Evolutionary conservation across 345 rosid species (phyloP).

Genomic region (Eucalyptus pauciflora): DNA sequence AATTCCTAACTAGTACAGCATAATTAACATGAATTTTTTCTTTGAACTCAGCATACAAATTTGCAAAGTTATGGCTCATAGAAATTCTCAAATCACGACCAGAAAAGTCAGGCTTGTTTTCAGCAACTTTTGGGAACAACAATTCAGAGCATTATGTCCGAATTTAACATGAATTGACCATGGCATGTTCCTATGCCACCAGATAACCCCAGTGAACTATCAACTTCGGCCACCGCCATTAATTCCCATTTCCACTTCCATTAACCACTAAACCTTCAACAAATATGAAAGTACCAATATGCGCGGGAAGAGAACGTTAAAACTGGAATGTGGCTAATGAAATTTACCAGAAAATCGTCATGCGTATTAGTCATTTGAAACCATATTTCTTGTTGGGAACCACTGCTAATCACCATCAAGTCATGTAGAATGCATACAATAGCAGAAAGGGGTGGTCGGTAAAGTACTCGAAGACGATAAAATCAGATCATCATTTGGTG

Average conservation of each 20-base stretch:
- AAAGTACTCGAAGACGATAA: background rate
- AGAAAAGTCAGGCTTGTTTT: too few relatives aligned
- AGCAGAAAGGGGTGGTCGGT: background rate
- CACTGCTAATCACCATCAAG: background rate
- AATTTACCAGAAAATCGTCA: fast-evolving
- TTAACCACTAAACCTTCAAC: fast-evolving
- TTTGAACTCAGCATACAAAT: too few relatives aligned
- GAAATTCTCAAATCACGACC: too few relatives aligned
- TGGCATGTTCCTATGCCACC: too few relatives aligned
- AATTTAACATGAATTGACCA: too few relatives aligned
- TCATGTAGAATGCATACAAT: background rate
- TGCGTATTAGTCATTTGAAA: background rate
- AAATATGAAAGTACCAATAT: background rate
- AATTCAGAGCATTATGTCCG: fast-evolving
- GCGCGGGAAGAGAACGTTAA: fast-evolving
- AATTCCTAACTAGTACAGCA: too few relatives aligned
- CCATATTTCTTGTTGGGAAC: background rate
- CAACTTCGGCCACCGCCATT: fast-evolving
- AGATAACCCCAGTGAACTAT: background rate
- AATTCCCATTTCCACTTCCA: background rate
- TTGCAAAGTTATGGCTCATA: too few relatives aligned
- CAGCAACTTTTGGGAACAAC: too few relatives aligned
- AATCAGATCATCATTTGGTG: background rate
- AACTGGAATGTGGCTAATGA: background rate
- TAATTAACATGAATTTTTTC: too few relatives aligned